Evolutionary conservation across 495 filamentous ascomycete species (phyloP), one percentile per base, ranked within the genome.

Genomic region (Pyrenula aspistea): DNA sequence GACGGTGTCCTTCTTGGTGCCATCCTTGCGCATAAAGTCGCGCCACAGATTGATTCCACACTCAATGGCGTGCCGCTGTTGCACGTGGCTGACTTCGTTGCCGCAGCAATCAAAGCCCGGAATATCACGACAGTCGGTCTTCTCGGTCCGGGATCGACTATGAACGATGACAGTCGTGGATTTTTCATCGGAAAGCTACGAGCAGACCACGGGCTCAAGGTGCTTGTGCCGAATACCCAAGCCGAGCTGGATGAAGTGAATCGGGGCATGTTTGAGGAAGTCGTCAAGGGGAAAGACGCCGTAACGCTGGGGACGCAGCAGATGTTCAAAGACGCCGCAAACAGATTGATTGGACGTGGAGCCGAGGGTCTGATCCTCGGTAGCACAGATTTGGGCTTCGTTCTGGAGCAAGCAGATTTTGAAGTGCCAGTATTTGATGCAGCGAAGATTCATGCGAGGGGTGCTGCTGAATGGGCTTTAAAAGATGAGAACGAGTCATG

Each of bases 321-420:
- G 31, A 42, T 42, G 31, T 42, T 42, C 31, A 42, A 42, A 15
- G 31, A 42, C 2, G 53, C 56, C 22, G 58, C 60, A 25, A 51
- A 55, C 11, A 53, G 23, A 21, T 56, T 62, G 48, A 55, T 62
- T 22, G 53, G 59, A 15, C 59, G 59, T 19, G 60, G 60, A 1
- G 60, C 60, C 15, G 58, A 62, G 15, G 60, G 21, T 12, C 23
- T 62, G 42, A 48, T 62, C 24, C 58, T 62, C 8, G 60, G 60
- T 21, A 62, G 60, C 24, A 62, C 60, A 10, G 60, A 62, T 23
- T 51, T 62, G 21, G 60, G 60, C 21, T 62, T 62, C 22, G 60
- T 62, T 25, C 53, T 62, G 48, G 47, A 47, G 2, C 53, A 57
- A 52, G 48, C 31, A 42, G 31, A 42, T 15, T 42, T 42, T 42